phyloP scores from a whole-genome alignment of 768 basidiomycete genomes.

The Hysterangium stoloniferum region DNA sequence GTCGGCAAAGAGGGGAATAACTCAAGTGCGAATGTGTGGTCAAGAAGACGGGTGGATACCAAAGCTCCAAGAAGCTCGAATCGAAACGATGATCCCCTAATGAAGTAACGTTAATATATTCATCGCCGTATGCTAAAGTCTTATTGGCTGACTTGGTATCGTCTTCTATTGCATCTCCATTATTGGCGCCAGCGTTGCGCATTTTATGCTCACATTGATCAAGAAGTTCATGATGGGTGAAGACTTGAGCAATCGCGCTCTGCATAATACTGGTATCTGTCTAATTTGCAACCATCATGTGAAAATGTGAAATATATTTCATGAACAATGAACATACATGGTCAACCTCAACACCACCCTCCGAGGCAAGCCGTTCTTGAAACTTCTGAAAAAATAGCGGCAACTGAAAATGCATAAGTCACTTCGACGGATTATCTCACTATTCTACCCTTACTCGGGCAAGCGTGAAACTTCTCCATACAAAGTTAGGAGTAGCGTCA shows the following conservation, averaged over 20 bases:
- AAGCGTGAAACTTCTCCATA: constrained; percentile 69
- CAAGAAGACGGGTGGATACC: constrained; percentile 44
- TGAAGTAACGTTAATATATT: constrained; percentile 18
- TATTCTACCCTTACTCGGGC: constrained; percentile 47
- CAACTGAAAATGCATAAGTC: constrained; percentile 34
- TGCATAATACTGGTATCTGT: constrained; percentile 32
- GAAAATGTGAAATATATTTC: not conserved
- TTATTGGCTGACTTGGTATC: constrained; percentile 27
- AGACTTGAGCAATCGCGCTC: constrained; percentile 38
- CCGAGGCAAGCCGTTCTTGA: constrained; percentile 43
- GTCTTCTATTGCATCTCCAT: constrained; percentile 3
- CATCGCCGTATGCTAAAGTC: constrained; percentile 24
- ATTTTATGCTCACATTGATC: constrained; percentile 33
- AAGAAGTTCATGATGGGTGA: constrained; percentile 48
- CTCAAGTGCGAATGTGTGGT: constrained; percentile 41
- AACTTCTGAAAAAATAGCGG: constrained; percentile 52
- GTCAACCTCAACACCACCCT: constrained; percentile 45
- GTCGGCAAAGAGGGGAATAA: constrained; percentile 44
- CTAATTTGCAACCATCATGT: constrained; percentile 23
- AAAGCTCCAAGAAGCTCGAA: constrained; percentile 49
- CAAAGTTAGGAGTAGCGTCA: constrained; percentile 25
- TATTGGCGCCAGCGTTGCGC: not conserved
- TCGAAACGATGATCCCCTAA: constrained; percentile 16
- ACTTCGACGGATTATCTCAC: constrained; percentile 1
- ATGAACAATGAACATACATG: constrained; percentile 38